Conservation (phyloP, 352 stramenopile species). For the Globisporangium camurandrum region DNA sequence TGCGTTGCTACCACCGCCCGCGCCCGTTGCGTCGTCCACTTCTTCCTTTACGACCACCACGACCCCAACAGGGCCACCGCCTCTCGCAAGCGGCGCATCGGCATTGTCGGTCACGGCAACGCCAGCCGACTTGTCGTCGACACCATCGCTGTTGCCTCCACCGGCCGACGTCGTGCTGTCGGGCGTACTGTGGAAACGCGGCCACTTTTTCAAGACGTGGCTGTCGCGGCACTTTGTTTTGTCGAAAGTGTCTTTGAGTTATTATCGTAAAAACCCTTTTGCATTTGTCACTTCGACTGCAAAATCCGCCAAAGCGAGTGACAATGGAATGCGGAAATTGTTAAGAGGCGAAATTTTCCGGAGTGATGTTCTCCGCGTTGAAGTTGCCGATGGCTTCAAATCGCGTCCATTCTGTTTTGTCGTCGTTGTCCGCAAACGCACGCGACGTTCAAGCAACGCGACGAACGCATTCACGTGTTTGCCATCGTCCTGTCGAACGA, state of each 20-base stretch:
- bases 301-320: conserved; percentile 27
- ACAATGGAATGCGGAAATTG: conserved; percentile 41
- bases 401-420: conserved; percentile 63
- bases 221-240: conserved; percentile 61
- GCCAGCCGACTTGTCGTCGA: background rate
- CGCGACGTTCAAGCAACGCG: conserved; percentile 22
- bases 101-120: background rate
- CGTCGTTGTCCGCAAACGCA: conserved; percentile 46
- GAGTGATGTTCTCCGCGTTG: conserved; percentile 51
- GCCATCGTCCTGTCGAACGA: conserved; percentile 14
- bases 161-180: conserved; percentile 43
- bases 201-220: conserved; percentile 75
- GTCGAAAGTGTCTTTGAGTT: conserved; percentile 44
- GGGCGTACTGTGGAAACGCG: conserved; percentile 53
- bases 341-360: conserved; percentile 57
- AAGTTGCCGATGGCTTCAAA: conserved; percentile 47
- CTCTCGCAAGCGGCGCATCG: background rate
- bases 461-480: conserved; percentile 30
- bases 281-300: conserved; percentile 4
- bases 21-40: too few species aligned
- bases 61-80: background rate
- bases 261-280: conserved; percentile 71
- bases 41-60: background rate
- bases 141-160: background rate
- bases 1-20: background rate